Evolutionary conservation across 441 rosid species (phyloP).

Genomic region (Aquilaria agallochum): DNA sequence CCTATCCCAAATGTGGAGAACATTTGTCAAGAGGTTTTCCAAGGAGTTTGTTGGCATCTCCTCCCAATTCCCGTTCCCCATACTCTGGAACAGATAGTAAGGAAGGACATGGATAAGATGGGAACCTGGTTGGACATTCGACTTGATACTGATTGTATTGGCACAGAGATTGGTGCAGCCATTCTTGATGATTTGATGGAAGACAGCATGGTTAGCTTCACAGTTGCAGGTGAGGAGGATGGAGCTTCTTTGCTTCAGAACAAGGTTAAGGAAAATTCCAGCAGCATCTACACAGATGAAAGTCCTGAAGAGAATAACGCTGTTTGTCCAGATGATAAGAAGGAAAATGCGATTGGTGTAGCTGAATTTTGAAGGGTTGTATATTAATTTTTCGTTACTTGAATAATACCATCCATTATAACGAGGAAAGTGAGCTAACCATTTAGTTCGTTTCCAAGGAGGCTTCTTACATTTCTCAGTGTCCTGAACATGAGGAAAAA

Average conservation of each 20-base stretch:
- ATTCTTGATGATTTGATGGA: constrained; percentile 64
- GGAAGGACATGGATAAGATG: constrained; percentile 53
- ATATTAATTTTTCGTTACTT: too few species aligned
- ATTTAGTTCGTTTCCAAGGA: too few species aligned
- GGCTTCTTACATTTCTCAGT: too few species aligned
- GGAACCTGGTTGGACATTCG: constrained; percentile 71
- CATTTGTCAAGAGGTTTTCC: constrained; percentile 52
- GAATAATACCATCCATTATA: too few species aligned
- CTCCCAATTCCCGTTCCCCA: constrained; percentile 15
- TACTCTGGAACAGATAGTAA: constrained; percentile 47
- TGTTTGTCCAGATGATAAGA: constrained; percentile 18
- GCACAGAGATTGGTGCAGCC: constrained; percentile 42
- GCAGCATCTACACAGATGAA: constrained; percentile 12
- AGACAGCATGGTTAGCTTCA: constrained; percentile 33
- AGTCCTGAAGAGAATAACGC: constrained; percentile 14
- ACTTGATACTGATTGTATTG: constrained; percentile 38
- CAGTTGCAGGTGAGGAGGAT: constrained; percentile 16
- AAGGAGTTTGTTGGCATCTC: constrained; percentile 77
- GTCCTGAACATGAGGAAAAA: too few species aligned
- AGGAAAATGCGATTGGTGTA: constrained; percentile 15
- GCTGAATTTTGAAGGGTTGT: too few species aligned
- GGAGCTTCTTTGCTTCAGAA: constrained; percentile 10
- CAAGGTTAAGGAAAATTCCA: constrained; percentile 20
- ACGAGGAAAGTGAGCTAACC: too few species aligned
- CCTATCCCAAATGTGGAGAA: constrained; percentile 33